phyloP scores from a whole-genome alignment of 2,329 filamentous ascomycete species.

The Metarhizium anisopliae region DNA sequence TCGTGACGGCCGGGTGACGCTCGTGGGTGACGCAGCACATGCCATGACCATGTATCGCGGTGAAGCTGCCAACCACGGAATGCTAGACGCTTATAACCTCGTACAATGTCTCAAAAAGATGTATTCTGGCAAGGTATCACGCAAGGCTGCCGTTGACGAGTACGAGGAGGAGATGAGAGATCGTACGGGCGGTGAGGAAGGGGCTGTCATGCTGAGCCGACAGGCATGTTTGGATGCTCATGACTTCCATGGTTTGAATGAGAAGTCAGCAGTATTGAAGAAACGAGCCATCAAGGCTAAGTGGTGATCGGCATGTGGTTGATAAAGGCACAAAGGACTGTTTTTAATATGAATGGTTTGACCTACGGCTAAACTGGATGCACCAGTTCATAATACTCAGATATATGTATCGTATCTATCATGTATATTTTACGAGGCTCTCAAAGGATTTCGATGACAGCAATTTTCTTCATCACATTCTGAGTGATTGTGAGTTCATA shows the following conservation, averaged over 20 bases:
- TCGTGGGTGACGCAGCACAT: slow-evolving; percentile 46
- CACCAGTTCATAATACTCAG: too few species aligned
- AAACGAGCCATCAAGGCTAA: slow-evolving; percentile 11
- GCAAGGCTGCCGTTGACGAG: slow-evolving; percentile 12
- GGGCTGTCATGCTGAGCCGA: slow-evolving; percentile 20
- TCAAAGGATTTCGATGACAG: too few species aligned
- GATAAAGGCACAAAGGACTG: neutral
- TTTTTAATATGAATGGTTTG: neutral
- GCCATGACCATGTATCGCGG: slow-evolving; percentile 49
- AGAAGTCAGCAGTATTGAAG: slow-evolving; percentile 22
- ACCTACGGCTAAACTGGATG: too few species aligned
- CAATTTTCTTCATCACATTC: too few species aligned
- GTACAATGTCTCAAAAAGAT: slow-evolving; percentile 13
- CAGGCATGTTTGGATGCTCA: slow-evolving; percentile 25
- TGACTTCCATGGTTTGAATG: slow-evolving; percentile 19
- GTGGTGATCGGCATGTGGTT: neutral
- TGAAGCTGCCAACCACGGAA: slow-evolving; percentile 30
- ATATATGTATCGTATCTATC: too few species aligned
- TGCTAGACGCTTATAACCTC: slow-evolving; percentile 27
- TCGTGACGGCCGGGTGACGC: slow-evolving; percentile 31
- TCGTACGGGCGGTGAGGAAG: slow-evolving; percentile 12
- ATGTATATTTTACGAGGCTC: too few species aligned
- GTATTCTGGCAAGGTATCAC: slow-evolving; percentile 6
- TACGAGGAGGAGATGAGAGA: slow-evolving; percentile 24
- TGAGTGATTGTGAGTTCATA: too few species aligned